phyloP scores from a whole-genome alignment of 148 eudicot species.

The Chenopodium album region DNA sequence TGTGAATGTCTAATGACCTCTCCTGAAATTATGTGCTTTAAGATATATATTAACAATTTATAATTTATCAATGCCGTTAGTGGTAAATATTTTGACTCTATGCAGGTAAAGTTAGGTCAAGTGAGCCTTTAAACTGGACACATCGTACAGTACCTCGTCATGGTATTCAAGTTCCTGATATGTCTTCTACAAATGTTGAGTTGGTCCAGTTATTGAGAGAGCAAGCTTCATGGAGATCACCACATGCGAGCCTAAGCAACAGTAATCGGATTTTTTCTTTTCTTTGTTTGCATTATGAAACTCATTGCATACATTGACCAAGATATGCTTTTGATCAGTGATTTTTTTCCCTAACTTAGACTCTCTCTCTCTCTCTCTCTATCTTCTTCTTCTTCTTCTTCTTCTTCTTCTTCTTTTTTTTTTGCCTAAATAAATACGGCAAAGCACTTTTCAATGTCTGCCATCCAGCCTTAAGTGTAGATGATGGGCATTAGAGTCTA shows the following conservation, averaged over 20 bases:
- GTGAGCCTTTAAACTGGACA: conserved; percentile 27
- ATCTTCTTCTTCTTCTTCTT: too few species aligned
- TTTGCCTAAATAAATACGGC: too few species aligned
- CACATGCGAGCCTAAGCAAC: conserved; percentile 28
- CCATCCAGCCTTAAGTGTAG: not conserved
- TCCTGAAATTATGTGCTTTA: not conserved
- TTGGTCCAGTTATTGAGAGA: conserved; percentile 61
- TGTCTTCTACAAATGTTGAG: conserved; percentile 49
- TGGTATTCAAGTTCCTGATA: conserved; percentile 26
- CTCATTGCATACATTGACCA: not conserved
- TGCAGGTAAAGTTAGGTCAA: conserved; percentile 26
- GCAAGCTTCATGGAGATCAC: conserved; percentile 51
- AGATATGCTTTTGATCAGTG: not conserved
- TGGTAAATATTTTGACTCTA: not conserved
- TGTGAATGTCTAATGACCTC: not conserved
- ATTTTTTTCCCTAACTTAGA: not conserved
- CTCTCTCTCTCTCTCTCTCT: too few species aligned
- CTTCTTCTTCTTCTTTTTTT: too few species aligned
- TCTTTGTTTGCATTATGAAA: not conserved
- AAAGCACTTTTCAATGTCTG: not conserved
- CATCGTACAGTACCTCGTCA: conserved; percentile 27
- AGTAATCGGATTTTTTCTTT: conserved; percentile 22
- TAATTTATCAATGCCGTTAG: not conserved
- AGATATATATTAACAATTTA: not conserved
- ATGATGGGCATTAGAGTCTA: not conserved